Evolutionary conservation across 768 basidiomycete genomes (phyloP), one percentile per base, ranked within the genome.

Genomic region (Amanita rimosa): DNA sequence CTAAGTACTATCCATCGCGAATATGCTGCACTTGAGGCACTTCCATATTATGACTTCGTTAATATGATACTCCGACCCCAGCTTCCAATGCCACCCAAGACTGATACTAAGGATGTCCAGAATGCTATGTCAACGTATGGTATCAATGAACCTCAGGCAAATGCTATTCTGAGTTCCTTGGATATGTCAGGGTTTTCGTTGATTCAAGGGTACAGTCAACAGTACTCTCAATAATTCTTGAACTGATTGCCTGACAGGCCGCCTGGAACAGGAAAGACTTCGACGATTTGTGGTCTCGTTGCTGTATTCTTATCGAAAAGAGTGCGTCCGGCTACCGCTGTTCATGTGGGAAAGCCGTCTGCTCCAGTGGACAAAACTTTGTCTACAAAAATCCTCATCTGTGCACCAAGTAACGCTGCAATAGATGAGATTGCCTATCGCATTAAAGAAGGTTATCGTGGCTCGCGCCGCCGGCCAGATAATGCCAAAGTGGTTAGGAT

Each of bases 201-300:
- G 26, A 93, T 99, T 48, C 96, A 99, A 75, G 96, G 96, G 95
- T 94, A 59, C 48, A 71, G 54, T 21, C 27, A 34, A 49, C 29
- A 16, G 13, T 27, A 14, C 16, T 35, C 27, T 7, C 16, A 10
- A 36, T n/a, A 34, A 16, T 14, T 34, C 7, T 35, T 8, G 40
- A 37, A 27, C 16, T 53, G 16, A 51, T 48, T 35, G n/a, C 46
- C 16, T 22, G 34, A 16, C 44, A 94, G 95, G 19, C 96, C 96
- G 31, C 96, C 96, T 1, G 96, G 96, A 48, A 99, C 96, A 0
- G 96, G 96, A 10, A 99, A 99, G 68, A 99, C 96, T 7, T 95
- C 90, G 17, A 99, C 96, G 1, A 98, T 99, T 53, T 91, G 91
- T 56, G 92, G 90, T 17, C 72, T 99, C n/a, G 85, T 96, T 5